Base-by-base conservation (phyloP, 164 flowering plant genomes). In the grape (Vitis vinifera) region DNA sequence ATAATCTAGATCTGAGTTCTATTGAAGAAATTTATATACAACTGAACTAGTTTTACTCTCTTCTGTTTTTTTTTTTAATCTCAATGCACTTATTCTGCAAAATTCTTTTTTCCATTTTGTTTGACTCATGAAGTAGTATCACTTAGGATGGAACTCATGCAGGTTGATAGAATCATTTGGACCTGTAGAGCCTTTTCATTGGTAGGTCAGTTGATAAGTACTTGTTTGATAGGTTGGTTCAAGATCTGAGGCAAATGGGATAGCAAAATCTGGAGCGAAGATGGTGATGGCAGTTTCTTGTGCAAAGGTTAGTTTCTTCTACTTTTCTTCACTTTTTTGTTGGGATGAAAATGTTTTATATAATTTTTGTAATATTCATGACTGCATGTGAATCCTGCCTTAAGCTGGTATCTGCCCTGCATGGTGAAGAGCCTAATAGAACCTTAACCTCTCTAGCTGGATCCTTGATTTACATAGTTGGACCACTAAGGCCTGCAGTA, bases 211-310 rank as follows among this genome's bases (percentile, higher is more conserved):
- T 37, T 37, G 44, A 37, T 37, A 37, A 37, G 44, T 37, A 37
- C 44, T 71, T 65, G 9, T 63, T 71, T 73, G 65, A 52, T 73
- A 96, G 99, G 98, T 96, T 82, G 99, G 99, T 27, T 96, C 99
- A 77, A 90, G 85, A 78, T 89, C 98, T 48, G 98, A 96, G 81
- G 97, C 99, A 75, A 79, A 80, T 86, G 98, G 99, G 53, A 96
- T 96, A 69, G 99, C 99, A 62, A 96, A 96, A 83, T 86, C 97
- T 73, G 99, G 98, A 73, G 98, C 99, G 66, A 96, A 96, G 82
- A 84, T 93, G 98, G 99, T 96, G 68, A 96, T 93, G 99, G 99
- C 98, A 56, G 98, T 96, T 78, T 92, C 99, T 57, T 93, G 98
- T 82, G 97, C 98, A 61, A 96, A 96, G 97, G 99, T 96, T 55